Base-by-base conservation (phyloP, 352 stramenopile genomes). In the Globisporangium solare region DNA sequence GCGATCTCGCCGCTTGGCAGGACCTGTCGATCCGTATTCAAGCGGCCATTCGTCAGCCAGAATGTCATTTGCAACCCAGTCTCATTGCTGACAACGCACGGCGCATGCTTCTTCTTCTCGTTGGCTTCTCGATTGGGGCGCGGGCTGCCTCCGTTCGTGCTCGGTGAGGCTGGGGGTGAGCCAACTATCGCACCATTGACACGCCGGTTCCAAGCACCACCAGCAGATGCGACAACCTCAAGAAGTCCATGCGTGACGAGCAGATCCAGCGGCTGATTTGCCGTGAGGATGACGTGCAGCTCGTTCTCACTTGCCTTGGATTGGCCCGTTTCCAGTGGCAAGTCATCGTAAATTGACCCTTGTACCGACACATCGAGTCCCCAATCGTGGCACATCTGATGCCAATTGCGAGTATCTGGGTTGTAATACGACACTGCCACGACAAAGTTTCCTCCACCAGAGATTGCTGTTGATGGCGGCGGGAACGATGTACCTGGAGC, bases 341-440 rank as follows among this genome's bases (percentile, higher is more conserved):
- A 48, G 35, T 51, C 52, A 22, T 45, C 47, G 31, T 67, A 64
- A 21, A 77, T 69, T 1, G 68, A 64, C 10, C 82, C 82, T 50
- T 92, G 82, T 1, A 91, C 61, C 3, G 84, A 86, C 8, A 83
- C 56, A 21, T 89, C 79, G 6, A 94, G 58, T 13, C 68, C 69
- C 84, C 84, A 94, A 45, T 92, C 82, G 2, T 74, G 76, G 31
- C 82, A 89, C 78, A 94, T 83, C 17, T 82, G 76, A 47, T 94
- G 84, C 84, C 84, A 94, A 43, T 83, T 70, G 14, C 84, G 79
- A 27, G 79, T 89, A 32, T 92, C 79, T 14, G 84, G 84, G 48
- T 92, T 94, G 52, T 91, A 92, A 53, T 94, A 92, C 12, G 80
- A 82, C 41, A 88, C 72, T 37, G 86, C 56, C 24, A 83, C 74